Evolutionary conservation across 768 basidiomycete genomes (phyloP).

Genomic region (Cystoderma amianthinum): DNA sequence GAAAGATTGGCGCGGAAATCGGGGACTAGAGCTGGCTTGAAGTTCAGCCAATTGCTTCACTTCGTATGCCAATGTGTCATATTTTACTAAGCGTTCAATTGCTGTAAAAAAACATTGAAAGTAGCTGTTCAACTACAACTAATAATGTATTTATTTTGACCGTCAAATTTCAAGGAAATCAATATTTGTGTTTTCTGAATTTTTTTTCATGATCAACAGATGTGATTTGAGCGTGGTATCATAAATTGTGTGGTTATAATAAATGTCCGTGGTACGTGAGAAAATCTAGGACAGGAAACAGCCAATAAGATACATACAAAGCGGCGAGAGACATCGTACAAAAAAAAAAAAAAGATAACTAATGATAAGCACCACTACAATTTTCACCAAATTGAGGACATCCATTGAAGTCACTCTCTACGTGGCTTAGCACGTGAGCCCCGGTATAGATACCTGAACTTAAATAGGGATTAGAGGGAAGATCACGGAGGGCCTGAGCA

Average conservation of each 20-base stretch:
- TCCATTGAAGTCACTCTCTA: slow-evolving; percentile 26
- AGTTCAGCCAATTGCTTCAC: too few species aligned
- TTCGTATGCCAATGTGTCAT: too few species aligned
- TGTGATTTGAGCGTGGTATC: too few species aligned
- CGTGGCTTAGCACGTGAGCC: slow-evolving; percentile 20
- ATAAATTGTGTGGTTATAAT: not conserved
- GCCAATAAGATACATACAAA: not conserved
- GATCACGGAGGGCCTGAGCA: not conserved
- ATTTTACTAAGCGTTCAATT: too few species aligned
- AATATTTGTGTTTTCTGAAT: too few species aligned
- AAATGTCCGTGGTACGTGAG: not conserved
- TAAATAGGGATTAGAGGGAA: not conserved
- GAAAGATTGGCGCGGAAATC: too few species aligned
- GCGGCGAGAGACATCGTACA: not conserved
- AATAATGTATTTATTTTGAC: too few species aligned
- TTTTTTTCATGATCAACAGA: too few species aligned
- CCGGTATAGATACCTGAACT: not conserved
- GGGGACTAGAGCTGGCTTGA: too few species aligned
- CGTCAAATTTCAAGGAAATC: too few species aligned
- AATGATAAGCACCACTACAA: slow-evolving; percentile 29
- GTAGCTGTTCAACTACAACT: too few species aligned
- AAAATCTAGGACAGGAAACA: not conserved
- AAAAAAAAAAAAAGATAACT: slow-evolving; percentile 5
- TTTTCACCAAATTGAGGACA: slow-evolving; percentile 40
- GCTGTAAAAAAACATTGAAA: too few species aligned